These are phyloP conservation scores for Claviceps citrina DNA, from an alignment of 2,329 filamentous ascomycete genomes.

Conservation along the genomic window DNA sequence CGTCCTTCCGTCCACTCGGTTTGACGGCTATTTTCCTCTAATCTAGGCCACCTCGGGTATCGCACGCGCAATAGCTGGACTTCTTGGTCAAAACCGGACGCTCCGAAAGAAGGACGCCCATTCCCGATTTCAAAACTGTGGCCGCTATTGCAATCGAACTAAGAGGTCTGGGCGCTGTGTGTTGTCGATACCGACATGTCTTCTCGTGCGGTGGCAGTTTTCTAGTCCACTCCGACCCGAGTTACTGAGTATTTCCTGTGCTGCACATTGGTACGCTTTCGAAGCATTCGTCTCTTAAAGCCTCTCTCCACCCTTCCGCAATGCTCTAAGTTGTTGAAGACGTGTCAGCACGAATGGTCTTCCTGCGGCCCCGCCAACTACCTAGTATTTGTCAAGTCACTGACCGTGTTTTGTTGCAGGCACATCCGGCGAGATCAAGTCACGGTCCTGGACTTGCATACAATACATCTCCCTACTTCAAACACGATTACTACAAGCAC, in stretches of 20 bases:
- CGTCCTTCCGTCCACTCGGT: neutral
- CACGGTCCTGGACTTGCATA: neutral
- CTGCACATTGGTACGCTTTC: slow-evolving; percentile 1
- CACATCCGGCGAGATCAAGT: neutral
- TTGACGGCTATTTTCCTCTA: neutral
- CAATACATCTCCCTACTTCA: neutral
- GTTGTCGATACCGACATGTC: slow-evolving; percentile 4
- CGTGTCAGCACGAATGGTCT: no score
- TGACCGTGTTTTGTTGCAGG: neutral
- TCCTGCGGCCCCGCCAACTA: neutral
- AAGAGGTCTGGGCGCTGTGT: neutral
- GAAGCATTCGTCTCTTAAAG: neutral
- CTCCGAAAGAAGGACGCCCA: neutral
- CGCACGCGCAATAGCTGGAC: neutral
- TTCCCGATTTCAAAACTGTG: neutral
- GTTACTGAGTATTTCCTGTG: neutral
- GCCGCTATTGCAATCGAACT: neutral
- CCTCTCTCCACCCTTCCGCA: neutral
- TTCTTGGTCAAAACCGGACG: neutral
- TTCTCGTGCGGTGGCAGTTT: slow-evolving; percentile 2
- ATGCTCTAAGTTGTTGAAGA: neutral
- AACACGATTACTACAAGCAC: no score
- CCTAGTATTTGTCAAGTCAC: neutral
- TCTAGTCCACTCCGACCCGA: slow-evolving; percentile 1
- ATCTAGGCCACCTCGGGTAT: neutral